Conservation (phyloP, 345 rosid species). For the Bretschneidera sinensis region DNA sequence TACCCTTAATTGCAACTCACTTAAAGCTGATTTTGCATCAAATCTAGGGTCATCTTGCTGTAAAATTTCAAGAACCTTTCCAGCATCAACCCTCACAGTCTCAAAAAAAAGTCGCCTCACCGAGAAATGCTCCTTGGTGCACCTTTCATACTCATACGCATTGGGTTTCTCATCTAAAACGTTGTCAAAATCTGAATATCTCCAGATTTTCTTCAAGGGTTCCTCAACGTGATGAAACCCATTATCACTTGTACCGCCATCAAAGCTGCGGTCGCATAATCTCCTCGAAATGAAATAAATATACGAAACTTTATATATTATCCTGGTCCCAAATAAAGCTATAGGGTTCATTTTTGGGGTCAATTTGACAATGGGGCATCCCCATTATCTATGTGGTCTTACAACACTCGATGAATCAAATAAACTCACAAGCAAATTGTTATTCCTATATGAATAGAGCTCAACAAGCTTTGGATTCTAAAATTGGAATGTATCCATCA, state of each 20-base stretch:
- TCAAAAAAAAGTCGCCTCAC: conserved; percentile 31
- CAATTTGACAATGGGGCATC: conserved; percentile 11
- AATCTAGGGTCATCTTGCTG: conserved; percentile 59
- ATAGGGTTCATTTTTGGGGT: conserved; percentile 41
- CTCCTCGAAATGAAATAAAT: conserved; percentile 31
- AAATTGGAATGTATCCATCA: conserved; percentile 22
- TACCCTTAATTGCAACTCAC: conserved; percentile 51
- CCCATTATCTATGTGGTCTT: conserved; percentile 43
- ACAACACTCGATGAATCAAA: conserved; percentile 12
- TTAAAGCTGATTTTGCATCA: conserved; percentile 41
- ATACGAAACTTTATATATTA: conserved; percentile 35
- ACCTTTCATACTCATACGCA: conserved; percentile 19
- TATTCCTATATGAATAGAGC: conserved; percentile 4
- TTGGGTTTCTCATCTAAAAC: conserved; percentile 21
- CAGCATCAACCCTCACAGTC: conserved; percentile 41
- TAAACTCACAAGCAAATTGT: conserved; percentile 9
- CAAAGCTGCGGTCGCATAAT: conserved; percentile 33
- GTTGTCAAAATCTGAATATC: conserved; percentile 28
- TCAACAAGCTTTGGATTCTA: not conserved
- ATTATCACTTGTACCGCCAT: conserved; percentile 26
- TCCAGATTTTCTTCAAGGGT: conserved; percentile 46
- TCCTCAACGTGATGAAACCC: conserved; percentile 53
- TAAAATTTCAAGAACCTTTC: conserved; percentile 51
- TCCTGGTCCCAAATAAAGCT: conserved; percentile 37
- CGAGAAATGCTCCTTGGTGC: conserved; percentile 11